These are phyloP conservation scores for Pleurotus platypus DNA, from an alignment of 768 basidiomycete species.

Conservation along the genomic window DNA sequence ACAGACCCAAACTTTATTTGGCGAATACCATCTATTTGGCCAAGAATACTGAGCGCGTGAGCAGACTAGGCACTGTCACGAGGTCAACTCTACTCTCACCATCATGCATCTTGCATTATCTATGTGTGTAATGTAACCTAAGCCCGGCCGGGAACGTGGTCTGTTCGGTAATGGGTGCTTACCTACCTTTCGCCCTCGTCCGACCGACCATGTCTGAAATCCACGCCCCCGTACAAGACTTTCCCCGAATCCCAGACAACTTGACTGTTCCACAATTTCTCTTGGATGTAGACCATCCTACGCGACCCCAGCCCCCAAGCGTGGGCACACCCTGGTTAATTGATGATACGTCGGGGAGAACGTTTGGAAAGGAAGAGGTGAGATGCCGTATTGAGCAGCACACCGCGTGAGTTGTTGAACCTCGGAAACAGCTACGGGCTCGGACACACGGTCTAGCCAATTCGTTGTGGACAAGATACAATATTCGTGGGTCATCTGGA, in stretches of 20 bases:
- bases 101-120: no score
- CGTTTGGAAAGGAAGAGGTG: constrained; percentile 37
- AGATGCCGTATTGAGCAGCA: constrained; percentile 4
- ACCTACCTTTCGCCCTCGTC: neutral
- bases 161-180: no score
- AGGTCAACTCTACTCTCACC: no score
- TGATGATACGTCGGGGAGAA: constrained; percentile 44
- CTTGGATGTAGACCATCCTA: constrained; percentile 38
- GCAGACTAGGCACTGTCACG: no score
- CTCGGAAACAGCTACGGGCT: constrained; percentile 32
- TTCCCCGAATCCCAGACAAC: constrained; percentile 51
- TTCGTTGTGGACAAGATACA: constrained; percentile 36
- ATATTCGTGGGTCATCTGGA: constrained; percentile 31
- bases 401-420: neutral
- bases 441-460: constrained; percentile 48
- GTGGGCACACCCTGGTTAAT: constrained; percentile 37
- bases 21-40: no score
- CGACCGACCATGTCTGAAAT: neutral
- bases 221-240: neutral
- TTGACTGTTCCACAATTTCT: constrained; percentile 67
- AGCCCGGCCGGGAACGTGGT: no score
- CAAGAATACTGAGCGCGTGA: no score
- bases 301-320: constrained; percentile 32
- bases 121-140: no score
- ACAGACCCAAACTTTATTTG: no score